A percentile compares a stretch with the other conserved stretches of the same genome.
Evolutionary conservation across 352 stramenopile genomes (phyloP).

Genomic region (Pythium aristosporum): DNA sequence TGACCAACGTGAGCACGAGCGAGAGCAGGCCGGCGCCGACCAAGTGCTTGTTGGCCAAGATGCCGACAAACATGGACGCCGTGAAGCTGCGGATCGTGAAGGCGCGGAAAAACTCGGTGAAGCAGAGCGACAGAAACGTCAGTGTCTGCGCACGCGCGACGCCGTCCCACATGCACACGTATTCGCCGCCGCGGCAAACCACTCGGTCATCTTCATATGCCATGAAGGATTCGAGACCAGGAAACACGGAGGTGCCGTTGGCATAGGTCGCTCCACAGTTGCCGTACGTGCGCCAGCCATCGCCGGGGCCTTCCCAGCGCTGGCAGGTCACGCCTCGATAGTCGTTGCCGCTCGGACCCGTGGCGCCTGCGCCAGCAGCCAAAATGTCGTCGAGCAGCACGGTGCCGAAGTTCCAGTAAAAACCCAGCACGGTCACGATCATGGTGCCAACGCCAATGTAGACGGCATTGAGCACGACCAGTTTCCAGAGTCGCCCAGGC

Average conservation of each 20-base stretch:
- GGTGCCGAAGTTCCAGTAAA: conserved; percentile 74
- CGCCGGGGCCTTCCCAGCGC: conserved; percentile 41
- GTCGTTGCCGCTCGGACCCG: conserved; percentile 39
- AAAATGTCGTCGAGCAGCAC: conserved; percentile 57
- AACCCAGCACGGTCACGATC: conserved; percentile 49
- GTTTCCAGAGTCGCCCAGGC: conserved; percentile 61
- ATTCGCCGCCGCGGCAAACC: conserved; percentile 59
- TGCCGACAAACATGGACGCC: conserved; percentile 53
- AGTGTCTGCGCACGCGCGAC: conserved; percentile 69
- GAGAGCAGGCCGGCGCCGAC: conserved; percentile 54
- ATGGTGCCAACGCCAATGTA: conserved; percentile 46
- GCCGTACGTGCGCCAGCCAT: conserved; percentile 52
- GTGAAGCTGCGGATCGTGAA: conserved; percentile 80
- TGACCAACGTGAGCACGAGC: conserved; percentile 47
- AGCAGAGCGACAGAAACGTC: conserved; percentile 65
- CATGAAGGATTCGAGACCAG: conserved; percentile 30
- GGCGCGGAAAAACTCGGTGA: conserved; percentile 74
- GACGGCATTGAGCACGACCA: conserved; percentile 57
- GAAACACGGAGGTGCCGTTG: conserved; percentile 57
- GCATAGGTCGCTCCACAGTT: conserved; percentile 47
- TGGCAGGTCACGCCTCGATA: conserved; percentile 57
- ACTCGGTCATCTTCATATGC: conserved; percentile 38
- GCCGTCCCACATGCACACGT: conserved; percentile 57
- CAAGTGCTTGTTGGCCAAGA: conserved; percentile 73
- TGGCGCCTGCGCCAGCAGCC: conserved; percentile 36